These are phyloP conservation scores for Kodamaea hsintzibuensis DNA, from an alignment of 805 yeast species.

Conservation along the genomic window DNA sequence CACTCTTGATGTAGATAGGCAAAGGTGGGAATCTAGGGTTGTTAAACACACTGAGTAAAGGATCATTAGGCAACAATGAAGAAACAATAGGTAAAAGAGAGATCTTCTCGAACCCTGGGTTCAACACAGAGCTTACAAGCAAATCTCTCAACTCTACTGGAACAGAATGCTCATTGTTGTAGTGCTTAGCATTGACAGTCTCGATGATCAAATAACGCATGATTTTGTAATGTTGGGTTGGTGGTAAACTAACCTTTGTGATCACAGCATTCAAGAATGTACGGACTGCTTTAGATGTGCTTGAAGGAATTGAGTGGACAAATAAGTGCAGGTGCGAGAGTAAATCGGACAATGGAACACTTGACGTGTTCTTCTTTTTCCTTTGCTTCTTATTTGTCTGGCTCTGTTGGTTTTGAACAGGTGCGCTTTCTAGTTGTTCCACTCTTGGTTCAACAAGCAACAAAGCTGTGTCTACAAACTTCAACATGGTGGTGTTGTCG, in stretches of 20 bases:
- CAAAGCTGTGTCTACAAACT: slow-evolving; percentile 60
- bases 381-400: slow-evolving; percentile 31
- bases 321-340: slow-evolving; percentile 66
- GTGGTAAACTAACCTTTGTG: slow-evolving; percentile 52
- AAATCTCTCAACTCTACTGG: slow-evolving; percentile 34
- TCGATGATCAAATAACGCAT: slow-evolving; percentile 37
- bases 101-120: slow-evolving; percentile 65
- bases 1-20: slow-evolving; percentile 25
- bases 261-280: slow-evolving; percentile 52
- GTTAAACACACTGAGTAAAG: slow-evolving; percentile 56
- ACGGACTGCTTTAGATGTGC: slow-evolving; percentile 36
- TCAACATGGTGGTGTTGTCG: slow-evolving; percentile 54
- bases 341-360: slow-evolving; percentile 64
- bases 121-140: slow-evolving; percentile 58
- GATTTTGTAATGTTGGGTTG: slow-evolving; percentile 64
- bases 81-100: slow-evolving; percentile 74
- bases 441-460: slow-evolving; percentile 39
- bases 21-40: slow-evolving; percentile 75
- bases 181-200: slow-evolving; percentile 30
- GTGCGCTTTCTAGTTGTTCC: slow-evolving; percentile 3
- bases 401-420: slow-evolving; percentile 2
- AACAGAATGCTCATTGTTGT: slow-evolving; percentile 22
- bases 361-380: slow-evolving; percentile 41
- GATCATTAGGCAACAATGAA: slow-evolving; percentile 50
- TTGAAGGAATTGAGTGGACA: slow-evolving; percentile 37